Conservation (phyloP, 2,329 filamentous ascomycete genomes). For the Ascochyta rabiei region DNA sequence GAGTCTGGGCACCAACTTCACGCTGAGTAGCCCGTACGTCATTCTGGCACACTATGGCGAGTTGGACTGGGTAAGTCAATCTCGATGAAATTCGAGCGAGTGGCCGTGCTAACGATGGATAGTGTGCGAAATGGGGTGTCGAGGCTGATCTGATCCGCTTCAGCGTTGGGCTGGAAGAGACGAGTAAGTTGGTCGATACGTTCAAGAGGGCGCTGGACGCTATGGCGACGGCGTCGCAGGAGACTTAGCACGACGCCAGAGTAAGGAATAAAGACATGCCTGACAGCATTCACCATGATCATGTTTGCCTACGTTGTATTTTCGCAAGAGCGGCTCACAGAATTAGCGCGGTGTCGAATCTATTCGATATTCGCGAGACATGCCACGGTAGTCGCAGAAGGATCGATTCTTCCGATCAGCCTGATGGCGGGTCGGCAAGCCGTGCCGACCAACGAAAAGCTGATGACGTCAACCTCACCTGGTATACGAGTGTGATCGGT, state of each 20-base stretch:
- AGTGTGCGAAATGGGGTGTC: slow-evolving; percentile 78
- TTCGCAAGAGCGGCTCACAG: too few relatives aligned
- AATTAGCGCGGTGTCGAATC: background rate
- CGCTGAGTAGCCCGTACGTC: slow-evolving; percentile 87
- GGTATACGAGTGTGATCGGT: background rate
- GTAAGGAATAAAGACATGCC: background rate
- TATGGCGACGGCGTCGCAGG: slow-evolving; percentile 34
- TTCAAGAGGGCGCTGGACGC: slow-evolving; percentile 75
- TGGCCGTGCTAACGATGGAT: slow-evolving; percentile 19
- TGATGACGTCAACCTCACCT: too few relatives aligned
- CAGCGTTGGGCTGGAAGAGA: slow-evolving; percentile 88
- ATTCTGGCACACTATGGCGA: slow-evolving; percentile 90
- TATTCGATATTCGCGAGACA: background rate
- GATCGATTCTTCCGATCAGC: background rate
- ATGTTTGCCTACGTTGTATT: background rate
- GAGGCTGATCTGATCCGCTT: slow-evolving; percentile 81
- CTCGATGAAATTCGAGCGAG: background rate
- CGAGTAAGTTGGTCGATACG: slow-evolving; percentile 64
- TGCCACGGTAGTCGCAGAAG: background rate
- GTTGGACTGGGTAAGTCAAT: slow-evolving; percentile 74
- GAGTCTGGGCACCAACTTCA: slow-evolving; percentile 96
- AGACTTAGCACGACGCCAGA: background rate
- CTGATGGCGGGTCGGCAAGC: background rate
- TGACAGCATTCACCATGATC: background rate
- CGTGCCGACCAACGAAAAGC: background rate